These are phyloP conservation scores for Boletus speciosus DNA, from an alignment of 768 basidiomycete species.

Conservation along the genomic window DNA sequence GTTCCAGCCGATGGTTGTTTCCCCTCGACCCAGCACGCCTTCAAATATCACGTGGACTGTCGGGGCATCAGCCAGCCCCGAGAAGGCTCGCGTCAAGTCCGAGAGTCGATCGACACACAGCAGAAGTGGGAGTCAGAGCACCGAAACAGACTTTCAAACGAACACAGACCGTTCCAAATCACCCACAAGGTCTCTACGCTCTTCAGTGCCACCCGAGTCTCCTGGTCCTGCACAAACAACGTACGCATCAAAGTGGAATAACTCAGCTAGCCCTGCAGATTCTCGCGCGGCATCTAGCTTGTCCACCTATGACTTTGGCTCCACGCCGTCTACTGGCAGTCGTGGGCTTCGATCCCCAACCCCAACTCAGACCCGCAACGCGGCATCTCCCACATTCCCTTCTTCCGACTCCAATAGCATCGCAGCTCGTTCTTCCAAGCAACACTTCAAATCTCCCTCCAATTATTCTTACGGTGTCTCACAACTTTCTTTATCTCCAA, in stretches of 20 bases:
- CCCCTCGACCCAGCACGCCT: constrained; percentile 55
- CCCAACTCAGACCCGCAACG: constrained; percentile 62
- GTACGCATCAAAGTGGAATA: constrained; percentile 26
- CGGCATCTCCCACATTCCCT: constrained; percentile 44
- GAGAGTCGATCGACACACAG: constrained; percentile 40
- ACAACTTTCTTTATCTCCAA: constrained; percentile 64
- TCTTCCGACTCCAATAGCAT: constrained; percentile 35
- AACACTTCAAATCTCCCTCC: constrained; percentile 42
- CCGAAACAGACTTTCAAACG: constrained; percentile 26
- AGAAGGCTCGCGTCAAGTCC: constrained; percentile 30
- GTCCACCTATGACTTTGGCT: constrained; percentile 47
- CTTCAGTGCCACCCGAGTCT: constrained; percentile 60
- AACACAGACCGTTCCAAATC: constrained; percentile 39
- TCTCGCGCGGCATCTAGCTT: constrained; percentile 46
- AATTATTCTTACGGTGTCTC: constrained; percentile 51
- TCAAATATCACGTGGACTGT: constrained; percentile 74
- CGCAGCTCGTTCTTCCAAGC: constrained; percentile 53
- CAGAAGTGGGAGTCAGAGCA: constrained; percentile 59
- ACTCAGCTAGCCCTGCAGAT: constrained; percentile 31
- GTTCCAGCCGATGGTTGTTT: constrained; percentile 58
- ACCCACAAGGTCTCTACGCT: constrained; percentile 47
- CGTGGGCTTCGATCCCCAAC: constrained; percentile 57
- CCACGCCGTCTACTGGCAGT: constrained; percentile 40
- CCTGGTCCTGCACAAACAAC: constrained; percentile 40
- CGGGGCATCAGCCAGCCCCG: constrained; percentile 32